Conservation (phyloP, 495 filamentous ascomycete species). For the Staphylotrichum tortipilum region DNA sequence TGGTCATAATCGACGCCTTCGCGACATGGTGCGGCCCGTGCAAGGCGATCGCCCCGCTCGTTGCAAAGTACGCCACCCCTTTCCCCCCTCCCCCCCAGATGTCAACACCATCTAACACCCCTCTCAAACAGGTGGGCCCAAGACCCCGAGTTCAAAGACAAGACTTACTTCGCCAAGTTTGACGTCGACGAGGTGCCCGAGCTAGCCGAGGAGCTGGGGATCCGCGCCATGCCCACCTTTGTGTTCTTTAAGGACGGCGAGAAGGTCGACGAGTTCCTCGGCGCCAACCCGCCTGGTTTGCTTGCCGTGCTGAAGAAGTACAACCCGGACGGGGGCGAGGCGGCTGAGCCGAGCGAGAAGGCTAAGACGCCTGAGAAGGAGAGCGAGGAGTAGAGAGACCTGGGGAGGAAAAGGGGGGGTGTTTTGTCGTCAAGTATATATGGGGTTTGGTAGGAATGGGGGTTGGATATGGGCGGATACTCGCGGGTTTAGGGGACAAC, state of each 20-base stretch:
- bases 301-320: slow-evolving; percentile 14
- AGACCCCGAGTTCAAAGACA: slow-evolving; percentile 32
- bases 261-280: slow-evolving; percentile 59
- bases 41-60: slow-evolving; percentile 72
- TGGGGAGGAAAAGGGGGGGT: neutral
- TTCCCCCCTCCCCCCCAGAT: neutral
- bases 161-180: slow-evolving; percentile 76
- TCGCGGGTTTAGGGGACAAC: too few species aligned
- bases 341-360: neutral
- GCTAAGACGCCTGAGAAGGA: neutral
- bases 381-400: neutral
- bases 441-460: too few species aligned
- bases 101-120: neutral
- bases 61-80: slow-evolving; percentile 43
- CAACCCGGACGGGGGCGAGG: neutral
- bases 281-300: slow-evolving; percentile 57
- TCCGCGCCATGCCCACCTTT: slow-evolving; percentile 97
- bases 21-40: slow-evolving; percentile 94
- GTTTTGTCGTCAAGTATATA: too few species aligned
- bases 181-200: slow-evolving; percentile 79
- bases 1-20: slow-evolving; percentile 78
- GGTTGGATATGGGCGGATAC: too few species aligned
- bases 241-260: slow-evolving; percentile 68
- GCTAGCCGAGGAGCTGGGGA: slow-evolving; percentile 67
- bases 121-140: slow-evolving; percentile 44